phyloP scores from a whole-genome alignment of 78 protist genomes.

The Monocercomonoides exilis region DNA sequence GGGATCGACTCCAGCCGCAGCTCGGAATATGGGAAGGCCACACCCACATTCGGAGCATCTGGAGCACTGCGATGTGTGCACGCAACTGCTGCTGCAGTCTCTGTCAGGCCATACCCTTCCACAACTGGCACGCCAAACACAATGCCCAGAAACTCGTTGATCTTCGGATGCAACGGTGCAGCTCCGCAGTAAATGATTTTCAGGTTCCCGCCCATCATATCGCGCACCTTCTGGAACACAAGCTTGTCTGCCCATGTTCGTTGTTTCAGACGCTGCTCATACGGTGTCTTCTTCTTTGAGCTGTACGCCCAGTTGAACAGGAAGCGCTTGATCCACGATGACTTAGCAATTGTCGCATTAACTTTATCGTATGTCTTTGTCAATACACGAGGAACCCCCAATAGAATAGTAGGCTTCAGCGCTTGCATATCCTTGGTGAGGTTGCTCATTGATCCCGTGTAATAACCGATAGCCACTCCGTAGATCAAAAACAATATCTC shows the following conservation, averaged over 20 bases:
- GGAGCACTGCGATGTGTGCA: not conserved
- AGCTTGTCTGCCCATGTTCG: not conserved
- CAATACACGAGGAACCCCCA: not conserved
- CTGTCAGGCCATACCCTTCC: slow-evolving; percentile 14
- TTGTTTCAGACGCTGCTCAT: not conserved
- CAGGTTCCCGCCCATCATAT: not conserved
- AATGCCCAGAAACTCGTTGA: not conserved
- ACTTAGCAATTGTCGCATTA: not conserved
- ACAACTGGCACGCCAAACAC: not conserved
- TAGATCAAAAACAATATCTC: not conserved
- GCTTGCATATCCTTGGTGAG: not conserved
- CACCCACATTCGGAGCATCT: not conserved
- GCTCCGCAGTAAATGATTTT: not conserved
- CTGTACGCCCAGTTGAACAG: not conserved
- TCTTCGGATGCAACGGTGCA: not conserved
- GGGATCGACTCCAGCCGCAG: not conserved
- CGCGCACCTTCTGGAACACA: not conserved
- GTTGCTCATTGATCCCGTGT: not conserved
- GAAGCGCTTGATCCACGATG: not conserved
- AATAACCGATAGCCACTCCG: not conserved
- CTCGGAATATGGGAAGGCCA: not conserved
- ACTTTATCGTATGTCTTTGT: not conserved
- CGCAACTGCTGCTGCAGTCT: slow-evolving; percentile 3
- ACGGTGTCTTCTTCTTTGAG: not conserved
- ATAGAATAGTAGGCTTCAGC: not conserved